These are phyloP conservation scores for Colletotrichum sp. DNA, from an alignment of 2,329 filamentous ascomycete genomes.

Conservation along the genomic window DNA sequence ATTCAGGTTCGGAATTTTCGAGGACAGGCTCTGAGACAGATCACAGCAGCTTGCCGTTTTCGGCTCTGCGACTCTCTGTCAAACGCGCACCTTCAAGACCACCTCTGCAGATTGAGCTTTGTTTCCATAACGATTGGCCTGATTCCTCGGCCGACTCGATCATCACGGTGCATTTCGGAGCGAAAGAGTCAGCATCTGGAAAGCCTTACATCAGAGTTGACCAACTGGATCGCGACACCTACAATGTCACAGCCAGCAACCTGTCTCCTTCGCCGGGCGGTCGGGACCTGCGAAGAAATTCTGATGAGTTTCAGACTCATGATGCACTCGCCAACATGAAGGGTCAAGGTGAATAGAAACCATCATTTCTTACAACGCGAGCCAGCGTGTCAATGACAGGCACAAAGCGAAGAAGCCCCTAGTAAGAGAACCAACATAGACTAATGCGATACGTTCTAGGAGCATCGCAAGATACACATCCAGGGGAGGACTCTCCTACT, in stretches of 20 bases:
- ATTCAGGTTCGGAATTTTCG: background rate
- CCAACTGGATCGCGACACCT: background rate
- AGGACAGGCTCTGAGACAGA: background rate
- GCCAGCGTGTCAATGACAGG: background rate
- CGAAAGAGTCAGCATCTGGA: background rate
- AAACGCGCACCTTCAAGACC: background rate
- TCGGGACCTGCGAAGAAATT: background rate
- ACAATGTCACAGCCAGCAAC: background rate
- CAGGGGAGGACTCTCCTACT: background rate
- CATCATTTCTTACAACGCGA: background rate
- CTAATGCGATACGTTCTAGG: background rate
- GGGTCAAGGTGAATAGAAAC: background rate
- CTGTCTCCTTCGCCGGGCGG: background rate
- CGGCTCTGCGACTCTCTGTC: background rate
- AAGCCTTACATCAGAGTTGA: background rate
- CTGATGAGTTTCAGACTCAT: background rate
- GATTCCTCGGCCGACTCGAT: background rate
- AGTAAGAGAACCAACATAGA: background rate
- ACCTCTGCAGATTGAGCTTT: background rate
- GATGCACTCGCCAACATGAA: background rate
- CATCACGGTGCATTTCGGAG: background rate
- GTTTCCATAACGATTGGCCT: background rate
- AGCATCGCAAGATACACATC: background rate
- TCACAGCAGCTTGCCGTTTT: background rate
- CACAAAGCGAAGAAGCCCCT: background rate